Evolutionary conservation across 179 eudicot species (phyloP).

Genomic region (Silene coronaria): DNA sequence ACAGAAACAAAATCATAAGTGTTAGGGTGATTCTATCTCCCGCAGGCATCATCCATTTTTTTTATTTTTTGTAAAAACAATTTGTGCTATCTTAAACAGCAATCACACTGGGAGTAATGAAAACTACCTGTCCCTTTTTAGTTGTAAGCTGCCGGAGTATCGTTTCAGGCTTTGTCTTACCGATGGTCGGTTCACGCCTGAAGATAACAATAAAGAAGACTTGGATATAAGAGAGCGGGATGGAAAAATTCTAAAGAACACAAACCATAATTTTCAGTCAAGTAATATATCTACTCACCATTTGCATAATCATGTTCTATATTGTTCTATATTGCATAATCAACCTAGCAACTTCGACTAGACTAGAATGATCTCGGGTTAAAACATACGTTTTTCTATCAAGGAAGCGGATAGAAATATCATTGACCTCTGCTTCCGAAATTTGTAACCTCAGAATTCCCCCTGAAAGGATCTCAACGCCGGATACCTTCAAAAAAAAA

Average conservation of each 20-base stretch:
- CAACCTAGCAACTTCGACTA: background rate
- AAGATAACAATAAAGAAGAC: conserved; percentile 17
- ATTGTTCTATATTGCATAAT: too few species aligned
- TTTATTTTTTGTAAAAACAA: background rate
- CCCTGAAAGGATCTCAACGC: conserved; percentile 88
- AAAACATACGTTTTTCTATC: conserved; percentile 78
- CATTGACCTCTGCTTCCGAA: conserved; percentile 97
- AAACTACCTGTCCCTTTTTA: conserved; percentile 86
- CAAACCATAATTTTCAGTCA: background rate
- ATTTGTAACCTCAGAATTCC: conserved; percentile 85
- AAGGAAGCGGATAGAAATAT: conserved; percentile 78
- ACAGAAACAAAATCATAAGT: background rate
- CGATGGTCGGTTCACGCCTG: conserved; percentile 92
- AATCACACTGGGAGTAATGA: conserved; percentile 1
- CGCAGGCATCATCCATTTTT: background rate
- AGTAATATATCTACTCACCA: background rate
- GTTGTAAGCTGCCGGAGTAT: conserved; percentile 95
- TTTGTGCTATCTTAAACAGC: background rate
- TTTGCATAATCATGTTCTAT: background rate
- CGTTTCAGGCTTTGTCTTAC: conserved; percentile 97
- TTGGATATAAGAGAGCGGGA: background rate
- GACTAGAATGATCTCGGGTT: conserved; percentile 7
- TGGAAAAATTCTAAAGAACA: background rate
- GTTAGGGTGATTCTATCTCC: background rate
- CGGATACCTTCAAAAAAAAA: conserved; percentile 61